phyloP scores from a whole-genome alignment of 2,329 filamentous ascomycete species.

The Alternaria tenuissima region DNA sequence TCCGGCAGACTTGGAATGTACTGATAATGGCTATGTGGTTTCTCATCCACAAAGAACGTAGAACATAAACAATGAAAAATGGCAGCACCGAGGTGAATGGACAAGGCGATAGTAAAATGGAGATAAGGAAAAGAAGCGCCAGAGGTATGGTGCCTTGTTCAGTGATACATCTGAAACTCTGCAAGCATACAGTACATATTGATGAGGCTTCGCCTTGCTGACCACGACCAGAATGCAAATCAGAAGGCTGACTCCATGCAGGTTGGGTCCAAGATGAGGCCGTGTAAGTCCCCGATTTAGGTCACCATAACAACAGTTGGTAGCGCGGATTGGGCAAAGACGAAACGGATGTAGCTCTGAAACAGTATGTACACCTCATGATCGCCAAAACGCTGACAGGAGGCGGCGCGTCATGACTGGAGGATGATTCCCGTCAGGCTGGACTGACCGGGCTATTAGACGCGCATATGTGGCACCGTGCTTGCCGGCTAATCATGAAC shows the following conservation, averaged over 20 bases:
- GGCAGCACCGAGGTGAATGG: conserved; percentile 6
- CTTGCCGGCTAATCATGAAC: not conserved
- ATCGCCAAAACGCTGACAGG: conserved; percentile 19
- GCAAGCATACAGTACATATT: conserved; percentile 27
- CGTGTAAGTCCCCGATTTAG: conserved; percentile 32
- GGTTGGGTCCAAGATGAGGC: conserved; percentile 10
- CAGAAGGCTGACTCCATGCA: conserved; percentile 29
- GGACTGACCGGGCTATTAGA: not conserved
- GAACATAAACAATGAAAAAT: not conserved
- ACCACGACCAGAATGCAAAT: conserved; percentile 12
- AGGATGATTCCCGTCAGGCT: conserved; percentile 9
- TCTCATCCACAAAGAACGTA: conserved; percentile 13
- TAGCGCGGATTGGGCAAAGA: conserved; percentile 12
- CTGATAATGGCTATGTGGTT: conserved; percentile 26
- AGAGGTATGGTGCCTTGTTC: conserved; percentile 13
- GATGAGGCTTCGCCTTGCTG: conserved; percentile 28
- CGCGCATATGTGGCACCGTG: conserved; percentile 2
- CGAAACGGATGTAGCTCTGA: conserved; percentile 7
- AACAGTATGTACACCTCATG: conserved; percentile 1
- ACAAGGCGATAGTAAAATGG: conserved; percentile 5
- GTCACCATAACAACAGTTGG: conserved; percentile 11
- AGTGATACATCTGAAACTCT: conserved; percentile 26
- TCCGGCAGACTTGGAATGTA: not conserved
- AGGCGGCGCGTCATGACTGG: conserved; percentile 9
- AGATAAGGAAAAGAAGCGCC: conserved; percentile 16